Base-by-base conservation (phyloP, 2,329 filamentous ascomycete species). In the Chrysosporium queenslandicum region DNA sequence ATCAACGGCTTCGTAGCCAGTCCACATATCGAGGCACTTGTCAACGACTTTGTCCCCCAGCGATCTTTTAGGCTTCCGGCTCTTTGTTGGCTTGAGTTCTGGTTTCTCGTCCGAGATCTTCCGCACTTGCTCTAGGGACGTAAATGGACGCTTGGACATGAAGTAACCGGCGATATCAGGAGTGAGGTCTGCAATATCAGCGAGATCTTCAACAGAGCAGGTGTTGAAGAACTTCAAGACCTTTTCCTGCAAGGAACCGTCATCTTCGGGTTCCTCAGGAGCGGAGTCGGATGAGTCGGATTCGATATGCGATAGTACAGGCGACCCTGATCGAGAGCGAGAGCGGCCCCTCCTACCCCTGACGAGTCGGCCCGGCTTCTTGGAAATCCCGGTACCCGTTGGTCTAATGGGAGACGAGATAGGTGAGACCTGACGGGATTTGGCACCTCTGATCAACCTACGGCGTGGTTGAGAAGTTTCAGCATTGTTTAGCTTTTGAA, bases 191-290 rank as follows among this genome's bases (percentile, higher is more conserved):
- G 87, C 87, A 55, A 96, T 83, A 59, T 94, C 90, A 1, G 85
- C 80, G 39, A 98, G 78, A 53, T 91, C 87, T 32, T 83, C 78
- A 8, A 80, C 72, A 4, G 81, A 80, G 65, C 87, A 92, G 0
- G 76, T 81, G 63, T 97, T 97, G 67, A 98, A 82, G 62, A 89
- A 94, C 6, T 82, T 77, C 25, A 97, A 73, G 5, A 96, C 79
- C 52, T 77, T 77, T 3, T 62, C 63, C 27, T 80, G 74, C 37
- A 80, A 64, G 27, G 68, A 64, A 14, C 68, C 66, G 47, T 72
- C 68, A 23, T 72, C 70, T 40, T 71, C 70, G 3, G 62, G 56
- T 18, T 65, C 64, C 20, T 67, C 69, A 23, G 64, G 60, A 23
- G 66, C 68, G 8, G 66, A 67, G 42, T 69, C 71, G 4, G 69